phyloP scores from a whole-genome alignment of 106 monocot genomes.

The Cymbidium sinense region DNA sequence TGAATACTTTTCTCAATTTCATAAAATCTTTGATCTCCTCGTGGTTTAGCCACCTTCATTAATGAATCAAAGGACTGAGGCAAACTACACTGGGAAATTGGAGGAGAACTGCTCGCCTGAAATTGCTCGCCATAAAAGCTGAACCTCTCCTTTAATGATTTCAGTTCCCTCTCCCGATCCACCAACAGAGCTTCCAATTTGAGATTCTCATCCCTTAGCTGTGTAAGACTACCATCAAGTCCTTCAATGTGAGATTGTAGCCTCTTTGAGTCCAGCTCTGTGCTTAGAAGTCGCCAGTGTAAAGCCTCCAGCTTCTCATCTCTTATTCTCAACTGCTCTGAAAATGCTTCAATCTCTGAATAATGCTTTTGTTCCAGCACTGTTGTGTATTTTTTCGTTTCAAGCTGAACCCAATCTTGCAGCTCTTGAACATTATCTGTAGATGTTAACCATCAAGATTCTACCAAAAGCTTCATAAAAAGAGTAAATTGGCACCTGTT shows the following conservation, averaged over 20 bases:
- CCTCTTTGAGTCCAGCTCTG: conserved; percentile 58
- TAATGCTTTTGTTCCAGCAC: conserved; percentile 48
- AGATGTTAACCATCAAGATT: conserved; percentile 8
- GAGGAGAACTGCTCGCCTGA: conserved; percentile 4
- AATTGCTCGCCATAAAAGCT: conserved; percentile 13
- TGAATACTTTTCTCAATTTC: conserved; percentile 3
- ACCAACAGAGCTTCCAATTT: conserved; percentile 37
- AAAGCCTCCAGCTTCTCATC: conserved; percentile 75
- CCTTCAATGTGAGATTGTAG: conserved; percentile 55
- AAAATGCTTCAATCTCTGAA: conserved; percentile 74
- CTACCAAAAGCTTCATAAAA: neutral
- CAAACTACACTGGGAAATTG: neutral
- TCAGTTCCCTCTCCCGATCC: conserved; percentile 50
- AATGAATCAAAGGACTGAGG: neutral
- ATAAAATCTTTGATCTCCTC: neutral
- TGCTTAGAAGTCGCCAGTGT: conserved; percentile 48
- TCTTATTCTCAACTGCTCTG: conserved; percentile 71
- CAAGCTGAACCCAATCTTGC: conserved; percentile 53
- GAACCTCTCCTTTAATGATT: conserved; percentile 37
- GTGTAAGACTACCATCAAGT: conserved; percentile 39
- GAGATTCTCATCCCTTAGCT: conserved; percentile 41
- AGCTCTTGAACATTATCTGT: conserved; percentile 33
- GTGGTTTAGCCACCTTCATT: neutral
- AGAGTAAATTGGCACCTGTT: neutral
- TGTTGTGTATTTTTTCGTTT: conserved; percentile 29